A percentile compares a stretch with the other conserved stretches of the same genome.
phyloP scores from a whole-genome alignment of 2,329 filamentous ascomycete species.

The Hymenoscyphus fraxineus region DNA sequence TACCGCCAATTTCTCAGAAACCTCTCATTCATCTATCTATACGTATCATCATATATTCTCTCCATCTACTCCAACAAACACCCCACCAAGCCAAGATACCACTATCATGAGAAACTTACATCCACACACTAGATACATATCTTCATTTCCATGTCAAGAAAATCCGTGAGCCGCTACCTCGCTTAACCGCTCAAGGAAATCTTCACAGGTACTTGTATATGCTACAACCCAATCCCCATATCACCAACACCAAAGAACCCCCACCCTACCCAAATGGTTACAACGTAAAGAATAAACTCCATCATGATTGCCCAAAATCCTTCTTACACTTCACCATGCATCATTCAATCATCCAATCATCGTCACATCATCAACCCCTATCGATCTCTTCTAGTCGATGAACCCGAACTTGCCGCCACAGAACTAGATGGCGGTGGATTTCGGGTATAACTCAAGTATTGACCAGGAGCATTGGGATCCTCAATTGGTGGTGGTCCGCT shows the following conservation, averaged over 20 bases:
- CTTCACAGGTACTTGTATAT: not conserved
- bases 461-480: constrained; percentile 16
- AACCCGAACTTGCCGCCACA: not conserved
- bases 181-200: not conserved
- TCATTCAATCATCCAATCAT: constrained; percentile 1
- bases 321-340: not conserved
- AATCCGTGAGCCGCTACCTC: not conserved
- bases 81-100: too few species aligned
- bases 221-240: not conserved
- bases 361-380: constrained; percentile 3
- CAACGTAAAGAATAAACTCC: not conserved
- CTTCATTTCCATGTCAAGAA: not conserved
- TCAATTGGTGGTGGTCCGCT: constrained; percentile 18
- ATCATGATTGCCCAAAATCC: not conserved
- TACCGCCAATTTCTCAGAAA: too few species aligned
- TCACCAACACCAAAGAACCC: not conserved
- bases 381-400: constrained; percentile 6
- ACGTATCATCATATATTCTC: too few species aligned
- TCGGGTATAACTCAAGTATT: constrained; percentile 23
- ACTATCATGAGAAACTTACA: too few species aligned
- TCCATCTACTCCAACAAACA: too few species aligned
- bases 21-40: too few species aligned
- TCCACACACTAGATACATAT: too few species aligned
- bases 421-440: constrained; percentile 16
- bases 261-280: not conserved